Evolutionary conservation across 164 flowering plant genomes (phyloP).

Genomic region (Litsea cubeba): DNA sequence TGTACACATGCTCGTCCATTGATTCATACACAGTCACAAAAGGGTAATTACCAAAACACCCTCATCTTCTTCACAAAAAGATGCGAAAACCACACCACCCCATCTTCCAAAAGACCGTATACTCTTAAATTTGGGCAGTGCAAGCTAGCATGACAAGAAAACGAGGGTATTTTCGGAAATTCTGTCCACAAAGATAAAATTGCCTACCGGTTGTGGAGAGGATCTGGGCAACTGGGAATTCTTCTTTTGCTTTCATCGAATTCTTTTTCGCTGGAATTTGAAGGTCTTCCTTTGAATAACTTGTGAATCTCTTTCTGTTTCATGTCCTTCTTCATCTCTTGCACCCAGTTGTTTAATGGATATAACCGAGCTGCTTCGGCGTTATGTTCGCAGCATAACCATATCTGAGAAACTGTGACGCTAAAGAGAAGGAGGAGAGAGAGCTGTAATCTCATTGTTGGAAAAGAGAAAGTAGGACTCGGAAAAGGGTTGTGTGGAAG

Average conservation of each 20-base stretch:
- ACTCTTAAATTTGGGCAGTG: neutral
- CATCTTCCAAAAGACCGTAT: neutral
- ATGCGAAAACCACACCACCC: neutral
- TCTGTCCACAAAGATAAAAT: neutral
- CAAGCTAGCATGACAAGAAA: neutral
- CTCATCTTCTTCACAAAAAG: constrained; percentile 4
- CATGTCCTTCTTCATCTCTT: neutral
- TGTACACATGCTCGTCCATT: constrained; percentile 8
- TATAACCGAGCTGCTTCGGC: constrained; percentile 3
- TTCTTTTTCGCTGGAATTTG: constrained; percentile 8
- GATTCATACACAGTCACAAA: neutral
- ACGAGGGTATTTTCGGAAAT: constrained; percentile 3
- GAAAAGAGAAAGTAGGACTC: neutral
- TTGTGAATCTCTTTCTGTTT: constrained; percentile 1
- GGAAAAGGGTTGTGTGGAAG: neutral
- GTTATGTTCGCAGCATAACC: neutral
- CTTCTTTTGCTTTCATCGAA: constrained; percentile 13
- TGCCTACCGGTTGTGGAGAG: constrained; percentile 18
- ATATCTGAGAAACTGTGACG: neutral
- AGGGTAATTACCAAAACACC: constrained; percentile 5
- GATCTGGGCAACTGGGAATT: constrained; percentile 19
- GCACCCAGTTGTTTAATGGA: neutral
- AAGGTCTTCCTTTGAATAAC: constrained; percentile 3
- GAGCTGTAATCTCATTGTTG: neutral
- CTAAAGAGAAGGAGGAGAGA: neutral